These are phyloP conservation scores for Centrapalus pauciflorus DNA, from an alignment of 129 eudicot genomes.

Conservation along the genomic window DNA sequence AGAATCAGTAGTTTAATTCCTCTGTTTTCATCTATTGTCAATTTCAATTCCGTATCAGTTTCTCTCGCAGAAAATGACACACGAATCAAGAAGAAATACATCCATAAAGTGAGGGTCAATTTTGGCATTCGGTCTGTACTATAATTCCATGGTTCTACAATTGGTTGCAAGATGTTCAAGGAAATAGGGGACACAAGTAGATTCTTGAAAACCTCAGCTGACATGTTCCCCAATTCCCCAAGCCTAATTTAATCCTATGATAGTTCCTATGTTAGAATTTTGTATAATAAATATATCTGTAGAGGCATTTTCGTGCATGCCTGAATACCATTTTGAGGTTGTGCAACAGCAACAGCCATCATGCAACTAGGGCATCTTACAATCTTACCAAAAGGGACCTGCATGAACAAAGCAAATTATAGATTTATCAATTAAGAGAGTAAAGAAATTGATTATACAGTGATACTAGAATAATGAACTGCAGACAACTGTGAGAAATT, in stretches of 20 bases:
- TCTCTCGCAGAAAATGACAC: not conserved
- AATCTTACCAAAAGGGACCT: conserved; percentile 98
- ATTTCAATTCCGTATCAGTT: too few relatives aligned
- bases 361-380: conserved; percentile 82
- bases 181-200: not conserved
- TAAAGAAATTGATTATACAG: not conserved
- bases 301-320: conserved; percentile 44
- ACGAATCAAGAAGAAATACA: not conserved
- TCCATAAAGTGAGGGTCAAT: not conserved
- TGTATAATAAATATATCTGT: conserved; percentile 1
- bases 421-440: not conserved
- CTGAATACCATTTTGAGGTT: conserved; percentile 98
- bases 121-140: not conserved
- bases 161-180: not conserved
- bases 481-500: not conserved
- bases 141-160: not conserved
- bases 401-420: conserved; percentile 27
- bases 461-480: not conserved
- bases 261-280: too few relatives aligned
- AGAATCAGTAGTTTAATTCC: too few relatives aligned
- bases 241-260: not conserved
- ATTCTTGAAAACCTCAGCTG: not conserved
- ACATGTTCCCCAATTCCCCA: not conserved
- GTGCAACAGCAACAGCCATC: conserved; percentile 90
- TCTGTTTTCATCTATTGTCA: too few relatives aligned